Base-by-base conservation (phyloP, 345 rosid genomes). In the Alliaria petiolata region DNA sequence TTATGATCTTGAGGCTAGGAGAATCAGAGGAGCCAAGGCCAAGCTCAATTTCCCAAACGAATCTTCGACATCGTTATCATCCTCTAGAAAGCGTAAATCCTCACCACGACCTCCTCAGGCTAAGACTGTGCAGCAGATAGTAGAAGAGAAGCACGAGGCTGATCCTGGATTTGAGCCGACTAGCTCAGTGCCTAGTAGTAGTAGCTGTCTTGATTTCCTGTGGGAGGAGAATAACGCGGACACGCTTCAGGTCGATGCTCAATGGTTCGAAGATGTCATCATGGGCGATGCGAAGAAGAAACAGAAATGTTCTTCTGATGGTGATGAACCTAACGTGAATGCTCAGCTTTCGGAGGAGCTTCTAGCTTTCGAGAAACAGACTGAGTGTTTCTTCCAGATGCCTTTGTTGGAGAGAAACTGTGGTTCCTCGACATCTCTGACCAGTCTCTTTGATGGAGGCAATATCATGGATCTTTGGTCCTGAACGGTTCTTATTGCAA, bases 21-120 rank as follows among this genome's bases (percentile, higher is more conserved):
- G 90, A 70, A 90, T 93, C 77, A 88, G 98, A 4, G 98, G 98
- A 4, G 85, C 85, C 26, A 93, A 90, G 67, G 98, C 98, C 67
- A 93, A 90, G 81, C 95, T 90, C 70, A 93, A 93, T 78, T 93
- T 93, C 77, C 79, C 79, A 4, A 35, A 69, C 44, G 44, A 67
- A 28, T 34, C 42, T 53, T 28, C 17, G 3, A 10, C 46, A 11
- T n/a, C n/a, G n/a, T n/a, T n/a, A n/a, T 7, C 73, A 1, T 20
- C 46, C 0, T 74, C 51, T 10, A 42, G 31, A 33, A 74, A 67
- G 5, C 72, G 67, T 11, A 74, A 58, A 60, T 68, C 15, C 1
- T 16, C 62, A 7, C 3, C 58, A 34, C 25, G 8, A 22, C 58
- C 13, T n/a, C 31, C 17, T 35, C 9, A 20, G 4, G 28, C n/a